A percentile compares a stretch with the other conserved stretches of the same genome.
Evolutionary conservation across 2,329 filamentous ascomycete genomes (phyloP).

Genomic region (Ophiobolus disseminans): DNA sequence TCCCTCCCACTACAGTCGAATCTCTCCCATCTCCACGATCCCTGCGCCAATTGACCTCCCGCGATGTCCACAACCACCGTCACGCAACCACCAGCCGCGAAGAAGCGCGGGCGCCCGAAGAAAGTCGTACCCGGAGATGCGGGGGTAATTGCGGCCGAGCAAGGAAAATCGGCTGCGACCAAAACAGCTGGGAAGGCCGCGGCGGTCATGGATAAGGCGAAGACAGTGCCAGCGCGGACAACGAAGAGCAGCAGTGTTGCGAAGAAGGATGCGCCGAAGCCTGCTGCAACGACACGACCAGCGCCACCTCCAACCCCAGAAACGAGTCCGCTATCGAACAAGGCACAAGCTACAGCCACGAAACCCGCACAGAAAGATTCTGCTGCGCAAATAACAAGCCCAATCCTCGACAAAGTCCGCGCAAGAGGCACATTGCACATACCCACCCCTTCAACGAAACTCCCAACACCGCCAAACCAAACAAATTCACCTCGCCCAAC

Average conservation of each 20-base stretch:
- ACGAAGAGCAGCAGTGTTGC: slow-evolving; percentile 14
- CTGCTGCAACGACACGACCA: slow-evolving; percentile 5
- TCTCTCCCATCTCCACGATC: too few relatives aligned
- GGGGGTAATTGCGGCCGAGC: slow-evolving; percentile 17
- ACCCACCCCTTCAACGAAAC: slow-evolving; percentile 65
- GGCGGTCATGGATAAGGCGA: slow-evolving; percentile 19
- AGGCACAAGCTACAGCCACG: neutral
- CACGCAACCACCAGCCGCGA: slow-evolving; percentile 20
- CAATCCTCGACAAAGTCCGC: slow-evolving; percentile 40
- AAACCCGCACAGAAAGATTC: neutral
- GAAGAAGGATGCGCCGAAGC: slow-evolving; percentile 20
- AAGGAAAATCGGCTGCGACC: slow-evolving; percentile 28
- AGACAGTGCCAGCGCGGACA: slow-evolving; percentile 21
- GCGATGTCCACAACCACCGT: slow-evolving; percentile 18
- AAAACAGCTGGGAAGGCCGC: slow-evolving; percentile 28
- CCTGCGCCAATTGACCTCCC: slow-evolving; percentile 10
- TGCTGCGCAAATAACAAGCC: slow-evolving; percentile 24
- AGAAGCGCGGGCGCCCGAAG: slow-evolving; percentile 45
- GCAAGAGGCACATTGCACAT: slow-evolving; percentile 33
- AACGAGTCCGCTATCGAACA: neutral
- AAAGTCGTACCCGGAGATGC: slow-evolving; percentile 36
- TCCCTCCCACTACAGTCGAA: too few relatives aligned
- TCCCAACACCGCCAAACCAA: too few relatives aligned
- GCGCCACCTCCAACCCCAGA: neutral
- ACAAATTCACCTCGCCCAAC: too few relatives aligned